Percentiles rank a stretch among this genome's conserved stretches.
phyloP scores from a whole-genome alignment of 441 rosid species.

The Geranium incanum region DNA sequence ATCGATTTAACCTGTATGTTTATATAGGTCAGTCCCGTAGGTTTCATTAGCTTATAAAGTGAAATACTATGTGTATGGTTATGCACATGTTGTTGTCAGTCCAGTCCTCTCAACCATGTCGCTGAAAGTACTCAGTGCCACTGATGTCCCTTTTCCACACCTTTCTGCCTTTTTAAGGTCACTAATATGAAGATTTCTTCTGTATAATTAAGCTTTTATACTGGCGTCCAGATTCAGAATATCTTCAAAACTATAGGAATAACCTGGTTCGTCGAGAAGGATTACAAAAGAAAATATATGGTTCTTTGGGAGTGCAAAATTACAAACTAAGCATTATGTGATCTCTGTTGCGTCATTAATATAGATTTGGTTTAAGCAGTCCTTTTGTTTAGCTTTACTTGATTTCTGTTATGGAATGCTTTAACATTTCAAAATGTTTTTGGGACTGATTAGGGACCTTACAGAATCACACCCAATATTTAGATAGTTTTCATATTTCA shows the following conservation, averaged over 20 bases:
- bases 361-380: not conserved
- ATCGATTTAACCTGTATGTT: not conserved
- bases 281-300: not conserved
- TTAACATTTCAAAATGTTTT: not conserved
- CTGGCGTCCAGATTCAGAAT: not conserved
- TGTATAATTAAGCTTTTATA: not conserved
- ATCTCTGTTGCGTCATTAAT: not conserved
- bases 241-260: not conserved
- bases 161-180: not conserved
- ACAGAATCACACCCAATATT: not conserved
- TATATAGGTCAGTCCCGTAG: not conserved
- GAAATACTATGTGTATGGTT: not conserved
- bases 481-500: not conserved
- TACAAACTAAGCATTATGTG: not conserved
- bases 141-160: not conserved
- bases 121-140: not conserved
- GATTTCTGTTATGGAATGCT: not conserved
- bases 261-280: not conserved
- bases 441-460: not conserved
- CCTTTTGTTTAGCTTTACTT: not conserved
- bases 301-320: not conserved
- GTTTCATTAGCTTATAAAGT: not conserved
- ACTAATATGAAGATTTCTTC: not conserved
- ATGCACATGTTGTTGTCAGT: not conserved
- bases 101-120: not conserved